Percentiles rank a stretch among this genome's conserved stretches.
Evolutionary conservation across 768 basidiomycete genomes (phyloP).

Genomic region (Tulasnella sp.): DNA sequence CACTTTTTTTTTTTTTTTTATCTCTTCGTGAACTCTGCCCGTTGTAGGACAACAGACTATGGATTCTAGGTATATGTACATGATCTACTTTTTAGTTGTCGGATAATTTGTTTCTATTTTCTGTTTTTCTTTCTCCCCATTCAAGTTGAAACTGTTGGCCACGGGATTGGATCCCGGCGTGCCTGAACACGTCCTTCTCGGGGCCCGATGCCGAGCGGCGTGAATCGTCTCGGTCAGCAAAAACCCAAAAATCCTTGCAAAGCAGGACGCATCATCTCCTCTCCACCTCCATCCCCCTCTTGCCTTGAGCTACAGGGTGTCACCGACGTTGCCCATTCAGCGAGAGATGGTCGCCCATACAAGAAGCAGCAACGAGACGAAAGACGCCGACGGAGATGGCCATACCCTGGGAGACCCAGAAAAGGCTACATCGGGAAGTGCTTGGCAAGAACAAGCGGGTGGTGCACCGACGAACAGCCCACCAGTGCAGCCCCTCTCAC

Average conservation of each 20-base stretch:
- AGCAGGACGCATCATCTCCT: not conserved
- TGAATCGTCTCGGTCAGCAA: constrained; percentile 3
- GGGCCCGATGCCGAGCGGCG: not conserved
- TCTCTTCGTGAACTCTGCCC: not conserved
- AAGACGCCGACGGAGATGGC: not conserved
- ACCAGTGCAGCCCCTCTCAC: not conserved
- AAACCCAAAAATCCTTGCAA: not conserved
- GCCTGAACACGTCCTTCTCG: not conserved
- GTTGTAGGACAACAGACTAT: not conserved
- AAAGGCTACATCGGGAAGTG: not conserved
- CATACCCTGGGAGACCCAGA: not conserved
- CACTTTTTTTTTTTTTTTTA: no score
- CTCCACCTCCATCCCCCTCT: not conserved
- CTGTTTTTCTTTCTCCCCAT: not conserved
- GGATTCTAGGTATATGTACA: not conserved
- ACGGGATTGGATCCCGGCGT: constrained; percentile 11
- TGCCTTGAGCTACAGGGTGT: not conserved
- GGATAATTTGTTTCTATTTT: not conserved
- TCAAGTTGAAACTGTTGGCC: not conserved
- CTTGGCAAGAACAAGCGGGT: constrained; percentile 1
- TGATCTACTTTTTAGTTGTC: not conserved
- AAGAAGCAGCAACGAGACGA: not conserved
- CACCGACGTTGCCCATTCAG: not conserved
- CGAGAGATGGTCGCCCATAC: not conserved
- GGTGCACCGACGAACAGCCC: not conserved